A percentile compares a stretch with the other conserved stretches of the same genome.
phyloP scores from a whole-genome alignment of 805 yeast species.

The Candida xiaguanensis region DNA sequence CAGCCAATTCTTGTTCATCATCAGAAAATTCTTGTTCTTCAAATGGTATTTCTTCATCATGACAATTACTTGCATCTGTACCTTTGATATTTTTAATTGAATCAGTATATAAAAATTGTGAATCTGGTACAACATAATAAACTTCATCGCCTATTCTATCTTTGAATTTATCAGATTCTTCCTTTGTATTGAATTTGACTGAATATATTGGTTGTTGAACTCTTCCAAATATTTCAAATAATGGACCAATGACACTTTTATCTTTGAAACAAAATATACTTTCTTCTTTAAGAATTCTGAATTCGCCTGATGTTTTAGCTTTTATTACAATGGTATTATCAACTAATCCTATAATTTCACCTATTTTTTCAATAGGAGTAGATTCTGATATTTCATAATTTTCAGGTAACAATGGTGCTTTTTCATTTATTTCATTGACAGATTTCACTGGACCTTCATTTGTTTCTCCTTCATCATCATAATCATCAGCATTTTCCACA shows the following conservation, averaged over 20 bases:
- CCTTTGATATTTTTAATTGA: conserved; percentile 70
- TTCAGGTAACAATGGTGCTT: conserved; percentile 63
- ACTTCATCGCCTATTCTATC: conserved; percentile 54
- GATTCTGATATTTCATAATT: conserved; percentile 55
- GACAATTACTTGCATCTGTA: conserved; percentile 90
- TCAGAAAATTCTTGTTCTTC: conserved; percentile 95
- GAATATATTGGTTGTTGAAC: conserved; percentile 78
- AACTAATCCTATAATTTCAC: conserved; percentile 63
- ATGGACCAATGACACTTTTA: conserved; percentile 64
- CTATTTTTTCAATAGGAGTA: conserved; percentile 70
- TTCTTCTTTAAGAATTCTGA: conserved; percentile 74
- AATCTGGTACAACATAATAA: conserved; percentile 74
- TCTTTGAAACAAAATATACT: conserved; percentile 78
- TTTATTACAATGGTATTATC: conserved; percentile 70
- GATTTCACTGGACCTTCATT: conserved; percentile 68
- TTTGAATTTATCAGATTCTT: conserved; percentile 45
- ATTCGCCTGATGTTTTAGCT: conserved; percentile 78
- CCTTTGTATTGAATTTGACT: conserved; percentile 57
- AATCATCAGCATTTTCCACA: conserved; percentile 46
- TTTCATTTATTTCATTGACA: conserved; percentile 73
- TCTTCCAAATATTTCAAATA: conserved; percentile 88
- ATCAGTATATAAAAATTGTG: conserved; percentile 76
- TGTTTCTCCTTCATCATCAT: conserved; percentile 43
- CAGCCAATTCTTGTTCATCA: conserved; percentile 81
- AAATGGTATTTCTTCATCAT: conserved; percentile 90